Percentiles rank a stretch among this genome's conserved stretches.
Conservation (phyloP, 192 early-diverging fungal species). For the Umbelopsis sp. region DNA sequence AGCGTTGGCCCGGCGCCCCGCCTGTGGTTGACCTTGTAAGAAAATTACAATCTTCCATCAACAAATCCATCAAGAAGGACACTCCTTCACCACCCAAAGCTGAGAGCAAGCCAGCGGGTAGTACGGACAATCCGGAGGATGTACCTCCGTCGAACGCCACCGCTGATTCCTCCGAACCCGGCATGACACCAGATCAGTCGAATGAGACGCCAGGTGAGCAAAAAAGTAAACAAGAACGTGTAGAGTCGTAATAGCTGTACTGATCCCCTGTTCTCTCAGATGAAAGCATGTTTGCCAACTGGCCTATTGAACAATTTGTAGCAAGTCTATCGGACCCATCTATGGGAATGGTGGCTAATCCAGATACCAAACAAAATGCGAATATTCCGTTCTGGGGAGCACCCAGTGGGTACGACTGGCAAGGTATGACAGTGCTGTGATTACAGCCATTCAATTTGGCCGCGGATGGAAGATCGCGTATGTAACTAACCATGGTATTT, state of each 20-base stretch:
- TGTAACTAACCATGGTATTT: background rate
- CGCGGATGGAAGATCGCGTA: background rate
- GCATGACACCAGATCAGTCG: too few species aligned
- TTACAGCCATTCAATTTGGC: background rate
- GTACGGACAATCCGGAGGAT: too few species aligned
- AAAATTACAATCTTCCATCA: slow-evolving; percentile 3
- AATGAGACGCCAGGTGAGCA: too few species aligned
- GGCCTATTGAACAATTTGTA: slow-evolving; percentile 16
- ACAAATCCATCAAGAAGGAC: background rate
- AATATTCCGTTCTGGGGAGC: slow-evolving; percentile 24
- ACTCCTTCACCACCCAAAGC: background rate
- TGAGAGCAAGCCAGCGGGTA: too few species aligned
- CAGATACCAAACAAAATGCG: background rate
- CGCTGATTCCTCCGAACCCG: too few species aligned
- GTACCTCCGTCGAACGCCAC: too few species aligned
- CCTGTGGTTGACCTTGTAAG: background rate
- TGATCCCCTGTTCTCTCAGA: background rate
- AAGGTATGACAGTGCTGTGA: slow-evolving; percentile 13
- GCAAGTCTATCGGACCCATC: background rate
- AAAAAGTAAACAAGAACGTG: too few species aligned
- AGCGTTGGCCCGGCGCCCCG: background rate
- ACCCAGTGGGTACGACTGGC: slow-evolving; percentile 27
- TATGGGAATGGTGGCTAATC: background rate
- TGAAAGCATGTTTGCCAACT: slow-evolving; percentile 3
- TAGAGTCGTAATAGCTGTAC: background rate